Evolutionary conservation across 495 filamentous ascomycete genomes (phyloP), one percentile per base, ranked within the genome.

Genomic region (Aspergillus haitiensis): DNA sequence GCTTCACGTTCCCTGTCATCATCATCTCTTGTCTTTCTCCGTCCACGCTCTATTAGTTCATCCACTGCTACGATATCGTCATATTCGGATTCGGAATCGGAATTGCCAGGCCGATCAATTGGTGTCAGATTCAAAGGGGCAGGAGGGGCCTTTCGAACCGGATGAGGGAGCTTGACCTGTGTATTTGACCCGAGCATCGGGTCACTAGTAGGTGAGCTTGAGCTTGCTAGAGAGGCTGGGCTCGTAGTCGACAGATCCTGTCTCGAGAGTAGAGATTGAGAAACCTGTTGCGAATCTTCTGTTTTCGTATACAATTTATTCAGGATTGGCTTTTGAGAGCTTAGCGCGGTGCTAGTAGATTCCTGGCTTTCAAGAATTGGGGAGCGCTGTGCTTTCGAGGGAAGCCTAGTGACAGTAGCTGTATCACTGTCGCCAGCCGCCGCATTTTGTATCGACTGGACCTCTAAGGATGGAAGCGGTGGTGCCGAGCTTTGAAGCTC

Each of bases 11-110:
- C 84, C 55, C 80, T 78, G 60, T 97, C 92, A 66, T 97, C 92
- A 52, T 94, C 92, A 68, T 92, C 91, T 59, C 92, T 83, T 0
- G 92, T 97, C 64, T 88, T 91, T 63, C 91, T 80, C 36, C 92
- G 81, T n/a, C 92, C 92, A 47, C 92, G 81, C 34, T 86, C 86
- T 50, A 81, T 67, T 1, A 79, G 71, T 59, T 88, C 87, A 44
- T 88, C 84, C 13, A 83, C 84, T 52, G 89, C 84, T 5, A 87
- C 68, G 13, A 86, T 81, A 64, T 93, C 89, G 56, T 92, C 91
- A 63, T 94, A 93, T 59, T 97, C 92, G 2, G 91, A 93, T 46
- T 87, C 89, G 0, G 88, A 90, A 44, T 88, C 84, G 2, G 81
- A 83, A 13, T 82, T 75, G 4, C 78, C 80, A 6, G 78, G 62